Evolutionary conservation across 169 alveolate genomes (phyloP).

Genomic region (Theileria parva): DNA sequence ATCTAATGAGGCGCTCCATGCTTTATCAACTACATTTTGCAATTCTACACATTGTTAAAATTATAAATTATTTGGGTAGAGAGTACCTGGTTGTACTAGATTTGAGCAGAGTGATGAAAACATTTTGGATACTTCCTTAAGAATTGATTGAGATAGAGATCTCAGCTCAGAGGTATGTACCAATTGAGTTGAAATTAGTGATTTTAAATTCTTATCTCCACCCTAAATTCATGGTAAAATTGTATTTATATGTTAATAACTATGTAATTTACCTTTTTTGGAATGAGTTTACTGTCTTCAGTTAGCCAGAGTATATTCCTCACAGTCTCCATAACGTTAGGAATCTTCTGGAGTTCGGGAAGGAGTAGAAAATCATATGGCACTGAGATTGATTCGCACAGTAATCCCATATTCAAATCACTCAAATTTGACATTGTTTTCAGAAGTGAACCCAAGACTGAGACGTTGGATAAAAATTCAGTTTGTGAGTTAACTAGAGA

Average conservation of each 20-base stretch:
- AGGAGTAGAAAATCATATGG: constrained; percentile 16
- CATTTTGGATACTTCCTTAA: constrained; percentile 40
- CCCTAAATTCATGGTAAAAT: not conserved
- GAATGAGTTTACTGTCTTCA: constrained; percentile 63
- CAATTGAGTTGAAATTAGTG: constrained; percentile 27
- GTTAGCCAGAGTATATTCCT: constrained; percentile 63
- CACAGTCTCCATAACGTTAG: constrained; percentile 34
- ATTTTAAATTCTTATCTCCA: constrained; percentile 16
- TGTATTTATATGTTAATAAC: not conserved
- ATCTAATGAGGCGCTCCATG: constrained; percentile 34
- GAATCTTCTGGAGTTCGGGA: constrained; percentile 60
- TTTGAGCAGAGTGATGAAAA: constrained; percentile 28
- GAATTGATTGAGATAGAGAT: constrained; percentile 25
- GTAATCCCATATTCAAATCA: constrained; percentile 54
- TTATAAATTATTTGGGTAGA: not conserved
- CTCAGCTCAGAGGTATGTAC: constrained; percentile 39
- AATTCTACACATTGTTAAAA: not conserved
- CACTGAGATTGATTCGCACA: constrained; percentile 44
- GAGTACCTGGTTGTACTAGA: constrained; percentile 7
- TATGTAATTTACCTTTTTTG: constrained; percentile 15
- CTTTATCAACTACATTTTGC: constrained; percentile 14
- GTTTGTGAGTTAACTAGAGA: constrained; percentile 22
- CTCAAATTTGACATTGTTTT: constrained; percentile 45
- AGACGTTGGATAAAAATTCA: constrained; percentile 29
- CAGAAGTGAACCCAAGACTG: constrained; percentile 29